Percentiles rank a stretch among this genome's conserved stretches.
Evolutionary conservation across 192 early-diverging fungal genomes (phyloP).

Genomic region (Allomyces macrogynus): DNA sequence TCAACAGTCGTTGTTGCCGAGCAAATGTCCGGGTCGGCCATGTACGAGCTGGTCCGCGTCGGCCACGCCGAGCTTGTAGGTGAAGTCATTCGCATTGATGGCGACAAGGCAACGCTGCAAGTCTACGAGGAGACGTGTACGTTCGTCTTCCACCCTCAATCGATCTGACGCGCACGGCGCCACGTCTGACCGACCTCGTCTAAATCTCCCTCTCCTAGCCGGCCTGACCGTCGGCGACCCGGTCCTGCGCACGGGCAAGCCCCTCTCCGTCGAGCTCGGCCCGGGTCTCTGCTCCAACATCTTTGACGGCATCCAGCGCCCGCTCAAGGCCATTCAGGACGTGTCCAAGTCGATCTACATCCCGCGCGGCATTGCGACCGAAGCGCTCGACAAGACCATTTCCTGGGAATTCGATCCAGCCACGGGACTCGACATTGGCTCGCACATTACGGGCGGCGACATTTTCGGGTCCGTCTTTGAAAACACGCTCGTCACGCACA

Average conservation of each 20-base stretch:
- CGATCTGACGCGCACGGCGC: background rate
- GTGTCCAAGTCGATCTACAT: slow-evolving; percentile 92
- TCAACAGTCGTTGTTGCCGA: slow-evolving; percentile 88
- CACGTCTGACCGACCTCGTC: background rate
- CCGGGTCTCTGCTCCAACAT: slow-evolving; percentile 84
- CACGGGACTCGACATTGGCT: slow-evolving; percentile 46
- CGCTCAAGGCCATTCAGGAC: slow-evolving; percentile 85
- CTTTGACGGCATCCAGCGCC: slow-evolving; percentile 98
- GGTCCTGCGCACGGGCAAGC: slow-evolving; percentile 92
- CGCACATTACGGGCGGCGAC: slow-evolving; percentile 97
- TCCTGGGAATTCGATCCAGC: slow-evolving; percentile 90
- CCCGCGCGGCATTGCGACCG: slow-evolving; percentile 95
- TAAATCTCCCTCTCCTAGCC: slow-evolving; percentile 21
- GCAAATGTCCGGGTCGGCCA: slow-evolving; percentile 88
- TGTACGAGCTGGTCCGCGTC: slow-evolving; percentile 97
- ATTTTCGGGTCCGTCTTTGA: slow-evolving; percentile 86
- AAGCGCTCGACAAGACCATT: slow-evolving; percentile 74
- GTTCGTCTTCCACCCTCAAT: slow-evolving; percentile 1
- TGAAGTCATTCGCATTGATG: slow-evolving; percentile 98
- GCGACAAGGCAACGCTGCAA: slow-evolving; percentile 98
- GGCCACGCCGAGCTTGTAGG: slow-evolving; percentile 94
- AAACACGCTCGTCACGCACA: slow-evolving; percentile 84
- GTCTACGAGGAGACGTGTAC: slow-evolving; percentile 98
- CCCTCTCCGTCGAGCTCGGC: slow-evolving; percentile 93
- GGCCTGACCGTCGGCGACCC: slow-evolving; percentile 98